Base-by-base conservation (phyloP, 805 yeast species). In the Ogataea pilisensis region DNA sequence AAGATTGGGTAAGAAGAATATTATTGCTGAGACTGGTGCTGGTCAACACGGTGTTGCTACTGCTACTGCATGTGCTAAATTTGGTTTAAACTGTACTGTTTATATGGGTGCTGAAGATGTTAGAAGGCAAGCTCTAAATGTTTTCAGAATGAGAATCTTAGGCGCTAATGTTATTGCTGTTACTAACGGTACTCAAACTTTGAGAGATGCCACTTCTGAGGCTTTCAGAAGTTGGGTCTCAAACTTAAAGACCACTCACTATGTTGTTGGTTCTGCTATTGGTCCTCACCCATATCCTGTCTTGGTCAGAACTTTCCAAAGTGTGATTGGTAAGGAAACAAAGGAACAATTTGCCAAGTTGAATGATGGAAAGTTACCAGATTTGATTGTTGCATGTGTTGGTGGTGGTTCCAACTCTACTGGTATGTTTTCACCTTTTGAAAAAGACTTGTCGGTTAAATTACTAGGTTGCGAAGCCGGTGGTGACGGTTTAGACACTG, bases 261-360 rank as follows among this genome's bases (percentile, higher is more conserved):
- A 91, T 63, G 84, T 91, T 49, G 95, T 93, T 38, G 99, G 99
- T 38, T 88, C 97, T 2, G 99, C 98, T 34, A 91, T 93, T 60
- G 99, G 99, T 29, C 99, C 99, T 30, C 98, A 93, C 65, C 99
- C 99, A 36, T 93, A 89, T 72, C 99, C 99, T 48, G 89, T 95
- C 16, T 75, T 93, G 63, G 99, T 93, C 26, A 84, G 98, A 70
- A 91, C 99, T 14, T 90, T 93, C 88, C 99, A 93, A 74, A 79
- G 90, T 61, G 95, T 93, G 26, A 93, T 93, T 65, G 99, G 99
- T 54, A 73, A 80, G 38, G 99, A 93, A 70, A 86, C 96, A 34
- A 89, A 86, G 66, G 82, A 85, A 63, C 96, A 93, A 68, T 90
- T 90, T 69, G 79, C 76, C 50, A 79, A 76, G 50, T 68, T 83